These are phyloP conservation scores for Sicyos edulis DNA, from an alignment of 306 rosid species.

Conservation along the genomic window DNA sequence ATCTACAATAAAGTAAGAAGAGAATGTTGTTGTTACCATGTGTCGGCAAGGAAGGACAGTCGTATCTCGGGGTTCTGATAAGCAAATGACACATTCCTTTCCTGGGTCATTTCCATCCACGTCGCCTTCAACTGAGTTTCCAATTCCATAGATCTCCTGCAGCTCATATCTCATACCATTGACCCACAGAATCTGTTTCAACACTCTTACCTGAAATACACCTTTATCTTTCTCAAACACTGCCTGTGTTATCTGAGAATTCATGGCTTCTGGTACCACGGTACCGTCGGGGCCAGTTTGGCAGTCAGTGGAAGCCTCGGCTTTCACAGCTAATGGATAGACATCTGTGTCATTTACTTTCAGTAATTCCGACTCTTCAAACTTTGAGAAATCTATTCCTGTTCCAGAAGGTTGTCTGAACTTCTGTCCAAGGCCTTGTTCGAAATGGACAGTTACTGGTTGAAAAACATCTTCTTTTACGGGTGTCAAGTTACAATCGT, in stretches of 20 bases:
- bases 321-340: conserved; percentile 81
- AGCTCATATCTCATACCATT: conserved; percentile 77
- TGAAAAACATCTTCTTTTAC: conserved; percentile 48
- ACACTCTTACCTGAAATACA: conserved; percentile 63
- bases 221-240: conserved; percentile 88
- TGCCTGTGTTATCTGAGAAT: conserved; percentile 88
- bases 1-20: no score
- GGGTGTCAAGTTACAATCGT: conserved; percentile 61
- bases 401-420: conserved; percentile 75
- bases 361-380: conserved; percentile 64
- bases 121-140: conserved; percentile 78
- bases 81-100: conserved; percentile 96
- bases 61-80: conserved; percentile 93
- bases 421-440: conserved; percentile 90
- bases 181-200: conserved; percentile 91
- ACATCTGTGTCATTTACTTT: conserved; percentile 49
- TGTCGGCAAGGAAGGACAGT: conserved; percentile 97
- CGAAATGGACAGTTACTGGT: conserved; percentile 62
- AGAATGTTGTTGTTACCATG: conserved; percentile 55
- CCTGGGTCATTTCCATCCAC: conserved; percentile 80
- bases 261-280: conserved; percentile 32
- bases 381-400: conserved; percentile 60
- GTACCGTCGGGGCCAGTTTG: conserved; percentile 50
- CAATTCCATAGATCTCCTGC: conserved; percentile 95
- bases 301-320: conserved; percentile 52